phyloP scores from a whole-genome alignment of 1,284 basidiomycete genomes.

The Microbotryum scabiosae region DNA sequence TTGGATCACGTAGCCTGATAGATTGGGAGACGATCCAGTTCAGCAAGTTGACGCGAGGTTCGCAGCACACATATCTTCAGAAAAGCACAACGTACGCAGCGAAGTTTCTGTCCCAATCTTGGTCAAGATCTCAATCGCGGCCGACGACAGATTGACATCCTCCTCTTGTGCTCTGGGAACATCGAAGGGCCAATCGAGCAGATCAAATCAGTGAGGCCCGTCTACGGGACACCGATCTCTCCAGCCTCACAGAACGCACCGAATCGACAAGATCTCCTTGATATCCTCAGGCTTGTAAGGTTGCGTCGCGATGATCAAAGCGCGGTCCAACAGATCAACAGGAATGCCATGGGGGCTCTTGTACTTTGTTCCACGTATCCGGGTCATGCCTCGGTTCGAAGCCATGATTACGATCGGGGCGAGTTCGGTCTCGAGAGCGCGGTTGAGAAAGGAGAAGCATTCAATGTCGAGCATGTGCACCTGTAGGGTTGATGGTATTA shows the following conservation, averaged over 20 bases:
- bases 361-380: slow-evolving; percentile 91
- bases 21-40: neutral
- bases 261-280: slow-evolving; percentile 81
- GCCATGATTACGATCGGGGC: slow-evolving; percentile 98
- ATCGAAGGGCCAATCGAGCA: neutral
- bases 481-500: slow-evolving; percentile 54
- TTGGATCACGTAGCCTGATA: slow-evolving; percentile 42
- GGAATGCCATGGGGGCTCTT: slow-evolving; percentile 90
- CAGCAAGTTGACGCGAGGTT: slow-evolving; percentile 21
- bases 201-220: no score
- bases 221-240: no score
- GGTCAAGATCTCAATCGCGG: slow-evolving; percentile 73
- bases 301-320: slow-evolving; percentile 89
- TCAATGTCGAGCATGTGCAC: slow-evolving; percentile 99
- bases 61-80: neutral
- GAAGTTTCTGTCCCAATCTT: slow-evolving; percentile 46
- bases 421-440: slow-evolving; percentile 86
- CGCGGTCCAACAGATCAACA: slow-evolving; percentile 85
- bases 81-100: slow-evolving; percentile 16
- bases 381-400: slow-evolving; percentile 87
- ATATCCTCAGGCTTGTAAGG: slow-evolving; percentile 81
- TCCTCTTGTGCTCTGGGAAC: slow-evolving; percentile 76
- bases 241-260: no score
- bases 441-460: slow-evolving; percentile 96
- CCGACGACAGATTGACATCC: slow-evolving; percentile 73